These are phyloP conservation scores for Cladophialophora psammophila DNA, from an alignment of 2,329 filamentous ascomycete genomes.

Conservation along the genomic window DNA sequence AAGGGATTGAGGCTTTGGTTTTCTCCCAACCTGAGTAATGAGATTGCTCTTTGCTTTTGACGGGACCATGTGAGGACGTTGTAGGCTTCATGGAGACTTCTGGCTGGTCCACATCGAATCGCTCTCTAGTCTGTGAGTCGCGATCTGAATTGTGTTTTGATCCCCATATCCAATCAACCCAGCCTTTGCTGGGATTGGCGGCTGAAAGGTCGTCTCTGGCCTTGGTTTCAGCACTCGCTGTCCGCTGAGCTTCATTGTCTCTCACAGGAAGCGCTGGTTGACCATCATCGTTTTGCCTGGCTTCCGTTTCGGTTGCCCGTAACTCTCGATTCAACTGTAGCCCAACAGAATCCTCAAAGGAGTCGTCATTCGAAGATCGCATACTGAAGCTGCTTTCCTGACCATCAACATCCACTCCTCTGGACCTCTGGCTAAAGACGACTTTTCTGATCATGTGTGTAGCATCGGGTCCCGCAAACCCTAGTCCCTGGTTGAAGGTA, in stretches of 20 bases:
- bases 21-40: slow-evolving; percentile 18
- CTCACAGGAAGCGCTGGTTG: neutral
- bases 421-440: slow-evolving; percentile 37
- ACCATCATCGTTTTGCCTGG: neutral
- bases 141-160: neutral
- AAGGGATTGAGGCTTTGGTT: slow-evolving; percentile 29
- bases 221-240: neutral
- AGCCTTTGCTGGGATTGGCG: slow-evolving; percentile 16
- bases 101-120: neutral
- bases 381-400: slow-evolving; percentile 41
- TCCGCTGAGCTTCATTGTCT: neutral
- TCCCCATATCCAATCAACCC: slow-evolving; percentile 31
- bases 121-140: neutral
- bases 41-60: neutral
- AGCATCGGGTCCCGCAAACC: slow-evolving; percentile 17
- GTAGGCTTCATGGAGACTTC: neutral
- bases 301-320: neutral
- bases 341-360: slow-evolving; percentile 21
- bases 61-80: neutral
- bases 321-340: slow-evolving; percentile 30
- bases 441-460: slow-evolving; percentile 31
- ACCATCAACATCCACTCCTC: slow-evolving; percentile 38
- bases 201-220: slow-evolving; percentile 6
- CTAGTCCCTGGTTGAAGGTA: slow-evolving; percentile 20
- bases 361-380: slow-evolving; percentile 30